Percentiles rank a stretch among this genome's conserved stretches.
Conservation (phyloP, 202 grass and related monocot species). For the Zizania palustris region DNA sequence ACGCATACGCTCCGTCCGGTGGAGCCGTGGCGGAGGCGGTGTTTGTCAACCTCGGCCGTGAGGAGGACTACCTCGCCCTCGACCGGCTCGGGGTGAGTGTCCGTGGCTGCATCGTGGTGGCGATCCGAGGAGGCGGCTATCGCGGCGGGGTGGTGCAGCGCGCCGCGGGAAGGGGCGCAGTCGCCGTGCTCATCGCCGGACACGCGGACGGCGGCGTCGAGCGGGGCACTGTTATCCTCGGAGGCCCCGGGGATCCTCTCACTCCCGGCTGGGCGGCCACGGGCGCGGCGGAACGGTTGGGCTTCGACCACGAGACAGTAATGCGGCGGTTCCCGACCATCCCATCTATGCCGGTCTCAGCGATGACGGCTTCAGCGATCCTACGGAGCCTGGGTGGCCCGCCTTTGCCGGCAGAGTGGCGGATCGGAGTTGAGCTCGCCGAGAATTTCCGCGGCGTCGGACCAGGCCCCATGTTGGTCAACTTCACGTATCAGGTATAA, state of each 20-base stretch:
- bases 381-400: conserved; percentile 63
- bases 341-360: conserved; percentile 88
- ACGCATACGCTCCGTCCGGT: conserved; percentile 81
- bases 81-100: conserved; percentile 55
- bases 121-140: conserved; percentile 60
- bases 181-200: conserved; percentile 67
- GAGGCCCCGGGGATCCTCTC: conserved; percentile 74
- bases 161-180: conserved; percentile 63
- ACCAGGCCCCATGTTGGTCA: conserved; percentile 66
- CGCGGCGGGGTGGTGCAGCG: conserved; percentile 68
- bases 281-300: conserved; percentile 49
- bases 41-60: conserved; percentile 80
- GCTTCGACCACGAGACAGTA: conserved; percentile 51
- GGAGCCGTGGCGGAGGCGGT: conserved; percentile 58
- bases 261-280: conserved; percentile 83
- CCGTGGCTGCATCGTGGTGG: conserved; percentile 54
- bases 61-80: conserved; percentile 68
- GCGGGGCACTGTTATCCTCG: conserved; percentile 73
- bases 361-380: conserved; percentile 54
- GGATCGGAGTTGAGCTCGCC: neutral
- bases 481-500: conserved; percentile 80
- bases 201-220: conserved; percentile 69
- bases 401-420: conserved; percentile 55
- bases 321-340: conserved; percentile 68
- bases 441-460: conserved; percentile 50